Conservation (phyloP, 495 filamentous ascomycete genomes). For the Aspergillus nanangensis region DNA sequence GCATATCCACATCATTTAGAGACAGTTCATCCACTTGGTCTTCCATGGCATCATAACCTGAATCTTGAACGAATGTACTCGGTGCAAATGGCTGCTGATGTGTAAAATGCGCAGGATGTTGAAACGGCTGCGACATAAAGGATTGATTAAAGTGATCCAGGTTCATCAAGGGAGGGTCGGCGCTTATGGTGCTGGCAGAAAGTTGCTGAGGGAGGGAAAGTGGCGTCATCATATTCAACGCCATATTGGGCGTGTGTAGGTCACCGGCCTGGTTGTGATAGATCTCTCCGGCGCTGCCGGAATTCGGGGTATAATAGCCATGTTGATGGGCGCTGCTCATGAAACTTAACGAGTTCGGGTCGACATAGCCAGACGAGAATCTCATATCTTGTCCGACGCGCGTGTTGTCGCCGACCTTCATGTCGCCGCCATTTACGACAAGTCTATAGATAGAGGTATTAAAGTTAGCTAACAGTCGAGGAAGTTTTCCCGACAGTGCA, state of each 20-base stretch:
- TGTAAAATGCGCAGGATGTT: slow-evolving; percentile 69
- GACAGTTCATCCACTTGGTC: slow-evolving; percentile 58
- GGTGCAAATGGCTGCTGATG: slow-evolving; percentile 68
- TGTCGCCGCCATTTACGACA: slow-evolving; percentile 44
- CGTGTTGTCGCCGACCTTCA: slow-evolving; percentile 78
- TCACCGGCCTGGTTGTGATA: slow-evolving; percentile 86
- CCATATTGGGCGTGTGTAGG: slow-evolving; percentile 78
- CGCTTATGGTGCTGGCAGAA: slow-evolving; percentile 42
- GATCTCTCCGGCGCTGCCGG: slow-evolving; percentile 73
- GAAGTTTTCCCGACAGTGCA: not conserved
- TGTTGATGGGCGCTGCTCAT: slow-evolving; percentile 68
- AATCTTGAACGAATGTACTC: slow-evolving; percentile 73
- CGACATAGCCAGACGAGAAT: slow-evolving; percentile 83
- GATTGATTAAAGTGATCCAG: slow-evolving; percentile 59
- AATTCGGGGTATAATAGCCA: slow-evolving; percentile 85
- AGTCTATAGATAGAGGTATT: slow-evolving; percentile 21
- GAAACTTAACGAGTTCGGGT: slow-evolving; percentile 79
- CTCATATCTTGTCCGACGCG: slow-evolving; percentile 74
- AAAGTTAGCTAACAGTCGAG: slow-evolving; percentile 1
- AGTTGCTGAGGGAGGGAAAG: slow-evolving; percentile 69
- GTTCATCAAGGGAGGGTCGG: slow-evolving; percentile 18
- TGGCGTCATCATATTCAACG: slow-evolving; percentile 75
- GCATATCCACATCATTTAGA: slow-evolving; percentile 39
- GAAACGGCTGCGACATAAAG: slow-evolving; percentile 63
- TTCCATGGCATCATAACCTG: slow-evolving; percentile 73